Evolutionary conservation across 2,329 filamentous ascomycete species (phyloP), one percentile per base, ranked within the genome.

Genomic region (Penicillium sp.): DNA sequence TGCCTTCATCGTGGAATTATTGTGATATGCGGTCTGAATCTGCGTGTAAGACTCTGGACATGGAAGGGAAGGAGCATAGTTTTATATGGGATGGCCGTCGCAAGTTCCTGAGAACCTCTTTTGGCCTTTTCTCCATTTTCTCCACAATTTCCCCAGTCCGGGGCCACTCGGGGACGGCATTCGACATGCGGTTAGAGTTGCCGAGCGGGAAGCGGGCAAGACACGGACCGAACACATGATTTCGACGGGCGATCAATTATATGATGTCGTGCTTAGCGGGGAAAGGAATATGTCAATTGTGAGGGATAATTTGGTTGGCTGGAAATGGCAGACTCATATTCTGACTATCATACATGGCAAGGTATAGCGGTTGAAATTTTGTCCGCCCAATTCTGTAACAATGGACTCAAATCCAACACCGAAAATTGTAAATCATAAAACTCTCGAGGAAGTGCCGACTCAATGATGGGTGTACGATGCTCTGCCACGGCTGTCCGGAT

Each of bases 361-460:
- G 34, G 34, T 16, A 36, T 13, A 36, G 13, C 13, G 34, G 34
- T 36, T 36, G 34, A 36, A n/a, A 6, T 14, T 36, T 36, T 31
- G 27, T 24, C 43, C 18, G 43, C 18, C 43, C 43, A 45, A 9
- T 14, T 16, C 24, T 45, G 43, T 8, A 45, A 16, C n/a, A 45
- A 9, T 3, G 24, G 43, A 45, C 43, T 27, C n/a, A 45, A 29
- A 29, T 45, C 43, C 13, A 45, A 14, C 24, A 45, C 43, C 8
- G 43, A 45, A 45, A 24, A 45, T 29, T 31, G 43, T 9, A 45
- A n/a, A 29, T 45, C 43, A 45, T 45, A 45, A 31, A 45, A 45
- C 22, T 45, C 22, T 13, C 24, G n/a, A 9, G 43, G 43, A 24
- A 45, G 29, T 29, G 43, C 43, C 10, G 43, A 45, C 13, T 45